Percentiles rank a stretch among this genome's conserved stretches.
phyloP scores from a whole-genome alignment of 148 eudicot species.

The Gaultheria prostrata region DNA sequence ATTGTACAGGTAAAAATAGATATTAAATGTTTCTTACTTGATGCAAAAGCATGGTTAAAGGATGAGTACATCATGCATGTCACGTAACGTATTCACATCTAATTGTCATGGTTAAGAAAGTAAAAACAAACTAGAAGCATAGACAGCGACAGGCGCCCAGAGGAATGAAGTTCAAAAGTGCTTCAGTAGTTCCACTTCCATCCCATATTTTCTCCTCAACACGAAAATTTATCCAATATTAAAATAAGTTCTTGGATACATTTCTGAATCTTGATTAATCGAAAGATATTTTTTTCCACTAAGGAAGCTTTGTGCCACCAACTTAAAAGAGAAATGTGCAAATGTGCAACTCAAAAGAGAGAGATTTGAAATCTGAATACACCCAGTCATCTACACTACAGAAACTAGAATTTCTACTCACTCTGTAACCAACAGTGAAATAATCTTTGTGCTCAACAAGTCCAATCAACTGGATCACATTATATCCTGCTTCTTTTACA shows the following conservation, averaged over 20 bases:
- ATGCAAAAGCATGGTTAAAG: background rate
- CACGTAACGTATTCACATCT: background rate
- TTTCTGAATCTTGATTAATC: background rate
- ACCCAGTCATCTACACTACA: background rate
- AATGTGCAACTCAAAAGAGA: constrained; percentile 7
- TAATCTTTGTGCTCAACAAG: constrained; percentile 97
- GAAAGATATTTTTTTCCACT: background rate
- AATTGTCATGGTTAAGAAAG: background rate
- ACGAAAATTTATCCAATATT: background rate
- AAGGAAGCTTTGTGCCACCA: background rate
- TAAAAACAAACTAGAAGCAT: background rate
- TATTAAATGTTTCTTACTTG: background rate
- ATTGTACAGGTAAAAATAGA: background rate
- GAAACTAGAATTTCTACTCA: constrained; percentile 37
- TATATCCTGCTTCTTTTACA: constrained; percentile 85
- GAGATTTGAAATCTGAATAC: background rate
- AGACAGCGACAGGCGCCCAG: background rate
- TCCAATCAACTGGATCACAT: constrained; percentile 89
- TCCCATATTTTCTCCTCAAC: background rate
- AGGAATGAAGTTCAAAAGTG: constrained; percentile 4
- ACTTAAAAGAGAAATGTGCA: background rate
- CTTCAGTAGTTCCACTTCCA: background rate
- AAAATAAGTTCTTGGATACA: background rate
- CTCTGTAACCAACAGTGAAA: constrained; percentile 91
- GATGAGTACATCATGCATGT: background rate